A percentile compares a stretch with the other conserved stretches of the same genome.
phyloP scores from a whole-genome alignment of 345 rosid species.

The Lumnitzera racemosa region DNA sequence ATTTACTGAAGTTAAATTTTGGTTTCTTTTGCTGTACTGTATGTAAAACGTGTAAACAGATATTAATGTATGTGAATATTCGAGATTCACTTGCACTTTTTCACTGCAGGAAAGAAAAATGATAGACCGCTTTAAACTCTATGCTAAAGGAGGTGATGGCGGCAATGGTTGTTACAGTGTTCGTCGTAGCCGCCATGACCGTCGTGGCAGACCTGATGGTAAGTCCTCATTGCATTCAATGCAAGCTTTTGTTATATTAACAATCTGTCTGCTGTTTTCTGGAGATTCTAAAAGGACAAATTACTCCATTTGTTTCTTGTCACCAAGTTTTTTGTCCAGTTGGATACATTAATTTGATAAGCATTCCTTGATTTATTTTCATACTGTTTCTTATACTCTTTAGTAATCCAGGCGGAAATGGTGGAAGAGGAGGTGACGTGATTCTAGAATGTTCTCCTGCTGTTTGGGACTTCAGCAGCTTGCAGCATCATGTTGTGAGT shows the following conservation, averaged over 20 bases:
- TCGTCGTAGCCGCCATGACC: conserved; percentile 41
- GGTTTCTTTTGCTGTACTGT: neutral
- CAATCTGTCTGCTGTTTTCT: neutral
- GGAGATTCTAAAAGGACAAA: neutral
- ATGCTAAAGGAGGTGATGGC: conserved; percentile 63
- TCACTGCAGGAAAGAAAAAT: conserved; percentile 53
- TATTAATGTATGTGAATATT: neutral
- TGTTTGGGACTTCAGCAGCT: conserved; percentile 86
- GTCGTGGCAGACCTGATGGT: conserved; percentile 59
- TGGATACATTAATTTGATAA: neutral
- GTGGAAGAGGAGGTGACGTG: conserved; percentile 98
- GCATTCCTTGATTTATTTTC: neutral
- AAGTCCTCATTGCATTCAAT: neutral
- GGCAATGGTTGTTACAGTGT: conserved; percentile 53
- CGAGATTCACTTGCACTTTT: neutral
- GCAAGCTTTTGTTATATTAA: neutral
- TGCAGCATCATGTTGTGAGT: conserved; percentile 82
- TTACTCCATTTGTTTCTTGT: neutral
- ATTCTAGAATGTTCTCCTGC: conserved; percentile 71
- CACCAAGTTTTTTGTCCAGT: neutral
- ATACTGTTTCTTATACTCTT: conserved; percentile 2
- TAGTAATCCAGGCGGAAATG: conserved; percentile 68
- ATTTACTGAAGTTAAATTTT: too few species aligned
- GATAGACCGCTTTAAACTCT: conserved; percentile 42
- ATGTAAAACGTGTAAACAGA: neutral